Base-by-base conservation (phyloP, 805 yeast genomes). In the Candida sphagnicola region DNA sequence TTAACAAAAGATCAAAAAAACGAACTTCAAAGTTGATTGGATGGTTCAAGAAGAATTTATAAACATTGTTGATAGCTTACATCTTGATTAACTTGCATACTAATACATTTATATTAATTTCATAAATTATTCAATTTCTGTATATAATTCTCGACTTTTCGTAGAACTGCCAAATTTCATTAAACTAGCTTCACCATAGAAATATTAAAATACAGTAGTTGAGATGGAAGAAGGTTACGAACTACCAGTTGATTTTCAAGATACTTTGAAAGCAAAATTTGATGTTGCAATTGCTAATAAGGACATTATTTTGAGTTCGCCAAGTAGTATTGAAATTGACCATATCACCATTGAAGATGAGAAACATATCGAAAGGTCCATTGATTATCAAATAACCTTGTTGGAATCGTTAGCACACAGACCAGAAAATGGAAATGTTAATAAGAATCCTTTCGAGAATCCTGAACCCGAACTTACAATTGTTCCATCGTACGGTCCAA, bases 401-500 rank as follows among this genome's bases (percentile, higher is more conserved):
- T 51, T 68, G 21, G 46, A 53, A 28, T 59, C 72, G 8, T 63
- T 63, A 41, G 54, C 47, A 45, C 62, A 53, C 35, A 58, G 72
- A 35, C 72, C 74, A 18, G 72, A 63, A 28, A 57, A 61, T 28
- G 70, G 72, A 0, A 59, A 66, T 2, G 47, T 55, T 3, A 61
- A 68, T 5, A 61, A 62, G 39, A 78, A 88, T 52, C 98, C 98
- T 2, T 91, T 93, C 62, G 73, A 74, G 35, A 74, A 78, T 15
- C 91, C 95, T 0, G 96, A 86, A 48, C 85, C 85, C 4, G 82
- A 78, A 42, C 64, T 90, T 31, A 77, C 88, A 0, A 71, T 90
- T 6, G 49, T 77, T 18, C 71, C 72, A 8, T 70, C 71, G 33
- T 70, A 74, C 41, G 76, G 77, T 8, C 70, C 66, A 3, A 64